Evolutionary conservation across 306 rosid genomes (phyloP).

Genomic region (Gastrolobium villosum): DNA sequence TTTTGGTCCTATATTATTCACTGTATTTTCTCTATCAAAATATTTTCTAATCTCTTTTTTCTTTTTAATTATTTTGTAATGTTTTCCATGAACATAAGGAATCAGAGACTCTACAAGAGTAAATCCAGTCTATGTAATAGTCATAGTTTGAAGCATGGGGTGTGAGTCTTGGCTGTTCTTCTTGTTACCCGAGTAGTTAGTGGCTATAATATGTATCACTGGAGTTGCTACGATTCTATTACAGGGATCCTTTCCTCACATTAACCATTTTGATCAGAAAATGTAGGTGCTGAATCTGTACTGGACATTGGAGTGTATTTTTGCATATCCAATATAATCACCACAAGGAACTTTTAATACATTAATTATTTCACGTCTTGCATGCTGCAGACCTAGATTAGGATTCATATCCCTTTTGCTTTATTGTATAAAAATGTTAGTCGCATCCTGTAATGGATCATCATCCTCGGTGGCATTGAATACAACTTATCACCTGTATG

Average conservation of each 20-base stretch:
- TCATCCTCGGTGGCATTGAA: not conserved
- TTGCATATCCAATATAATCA: not conserved
- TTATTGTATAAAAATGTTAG: not conserved
- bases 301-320: slow-evolving; percentile 3
- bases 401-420: slow-evolving; percentile 16
- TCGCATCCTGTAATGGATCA: slow-evolving; percentile 13
- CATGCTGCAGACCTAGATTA: not conserved
- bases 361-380: not conserved
- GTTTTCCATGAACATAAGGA: not conserved
- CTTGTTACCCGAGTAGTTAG: not conserved
- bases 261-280: slow-evolving; percentile 15
- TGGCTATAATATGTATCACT: not conserved
- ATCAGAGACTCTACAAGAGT: slow-evolving; percentile 4
- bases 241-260: slow-evolving; percentile 11
- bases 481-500: not conserved
- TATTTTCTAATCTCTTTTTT: not conserved
- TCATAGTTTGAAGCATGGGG: slow-evolving; percentile 21
- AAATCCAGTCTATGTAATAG: not conserved
- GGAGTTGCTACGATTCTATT: not conserved
- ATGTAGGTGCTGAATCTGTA: not conserved
- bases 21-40: not conserved
- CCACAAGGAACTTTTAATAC: slow-evolving; percentile 8
- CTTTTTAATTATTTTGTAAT: not conserved
- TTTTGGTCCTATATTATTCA: not conserved
- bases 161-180: not conserved